These are phyloP conservation scores for Pseudocercospora vitis DNA, from an alignment of 2,329 filamentous ascomycete genomes.

Conservation along the genomic window DNA sequence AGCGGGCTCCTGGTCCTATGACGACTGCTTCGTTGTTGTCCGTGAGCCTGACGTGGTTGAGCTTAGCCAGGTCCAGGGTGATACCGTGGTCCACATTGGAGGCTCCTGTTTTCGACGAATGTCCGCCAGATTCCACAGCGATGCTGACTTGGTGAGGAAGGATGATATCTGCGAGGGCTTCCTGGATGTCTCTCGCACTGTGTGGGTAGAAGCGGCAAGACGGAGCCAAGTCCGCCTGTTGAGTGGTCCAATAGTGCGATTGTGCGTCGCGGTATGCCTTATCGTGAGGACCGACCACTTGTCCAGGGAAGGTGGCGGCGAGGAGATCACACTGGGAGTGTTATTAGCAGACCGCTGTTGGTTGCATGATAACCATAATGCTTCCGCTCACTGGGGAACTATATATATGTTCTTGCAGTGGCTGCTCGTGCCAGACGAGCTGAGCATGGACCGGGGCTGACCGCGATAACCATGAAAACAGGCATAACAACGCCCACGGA, in stretches of 20 bases:
- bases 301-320: slow-evolving; percentile 14
- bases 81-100: slow-evolving; percentile 32
- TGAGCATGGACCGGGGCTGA: not conserved
- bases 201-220: slow-evolving; percentile 24
- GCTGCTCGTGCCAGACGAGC: slow-evolving; percentile 8
- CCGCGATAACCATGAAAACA: not conserved
- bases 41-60: slow-evolving; percentile 19
- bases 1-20: slow-evolving; percentile 20
- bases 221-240: slow-evolving; percentile 16
- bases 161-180: slow-evolving; percentile 24
- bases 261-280: slow-evolving; percentile 14
- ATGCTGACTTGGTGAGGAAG: slow-evolving; percentile 25
- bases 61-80: slow-evolving; percentile 30
- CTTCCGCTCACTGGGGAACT: not conserved
- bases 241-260: slow-evolving; percentile 15
- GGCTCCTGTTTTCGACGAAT: slow-evolving; percentile 27
- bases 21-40: slow-evolving; percentile 7
- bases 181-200: slow-evolving; percentile 20
- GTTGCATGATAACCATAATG: too few relatives aligned
- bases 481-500: not conserved
- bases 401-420: slow-evolving; percentile 1
- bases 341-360: not conserved
- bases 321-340: slow-evolving; percentile 18
- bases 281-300: slow-evolving; percentile 12
- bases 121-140: slow-evolving; percentile 32